phyloP scores from a whole-genome alignment of 805 yeast species.

The Tetrapisispora iriomotensis region DNA sequence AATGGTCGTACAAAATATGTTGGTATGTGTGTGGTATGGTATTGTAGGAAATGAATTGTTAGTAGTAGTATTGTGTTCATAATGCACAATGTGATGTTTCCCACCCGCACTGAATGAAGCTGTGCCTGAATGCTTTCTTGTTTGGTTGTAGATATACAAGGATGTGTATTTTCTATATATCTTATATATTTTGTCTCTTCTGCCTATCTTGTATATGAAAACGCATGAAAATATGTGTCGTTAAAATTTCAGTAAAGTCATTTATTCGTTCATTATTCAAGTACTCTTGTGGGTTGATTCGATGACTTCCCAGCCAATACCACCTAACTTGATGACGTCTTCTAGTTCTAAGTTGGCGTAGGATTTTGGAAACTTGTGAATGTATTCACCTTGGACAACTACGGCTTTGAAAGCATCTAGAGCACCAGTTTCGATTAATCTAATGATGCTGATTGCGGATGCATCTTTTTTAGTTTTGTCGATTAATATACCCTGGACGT shows the following conservation, averaged over 20 bases:
- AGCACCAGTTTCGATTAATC: constrained; percentile 17
- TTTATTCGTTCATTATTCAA: not conserved
- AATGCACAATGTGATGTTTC: too few relatives aligned
- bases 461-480: constrained; percentile 14
- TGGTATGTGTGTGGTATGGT: too few relatives aligned
- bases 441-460: constrained; percentile 22
- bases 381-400: constrained; percentile 19
- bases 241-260: too few relatives aligned
- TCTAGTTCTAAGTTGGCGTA: constrained; percentile 17
- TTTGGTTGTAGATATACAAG: too few relatives aligned
- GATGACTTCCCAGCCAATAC: constrained; percentile 25
- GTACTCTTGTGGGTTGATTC: constrained; percentile 13
- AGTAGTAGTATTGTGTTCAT: too few relatives aligned
- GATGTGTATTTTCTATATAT: too few relatives aligned
- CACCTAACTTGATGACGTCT: constrained; percentile 15
- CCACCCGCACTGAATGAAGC: too few relatives aligned
- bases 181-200: too few relatives aligned
- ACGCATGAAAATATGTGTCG: not conserved
- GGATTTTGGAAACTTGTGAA: constrained; percentile 21
- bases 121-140: too few relatives aligned
- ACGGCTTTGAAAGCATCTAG: constrained; percentile 7
- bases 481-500: constrained; percentile 28
- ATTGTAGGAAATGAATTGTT: too few relatives aligned
- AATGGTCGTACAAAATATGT: too few relatives aligned
- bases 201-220: too few relatives aligned